Base-by-base conservation (phyloP, 2,329 filamentous ascomycete species). In the Neocatenulostroma microsporum region DNA sequence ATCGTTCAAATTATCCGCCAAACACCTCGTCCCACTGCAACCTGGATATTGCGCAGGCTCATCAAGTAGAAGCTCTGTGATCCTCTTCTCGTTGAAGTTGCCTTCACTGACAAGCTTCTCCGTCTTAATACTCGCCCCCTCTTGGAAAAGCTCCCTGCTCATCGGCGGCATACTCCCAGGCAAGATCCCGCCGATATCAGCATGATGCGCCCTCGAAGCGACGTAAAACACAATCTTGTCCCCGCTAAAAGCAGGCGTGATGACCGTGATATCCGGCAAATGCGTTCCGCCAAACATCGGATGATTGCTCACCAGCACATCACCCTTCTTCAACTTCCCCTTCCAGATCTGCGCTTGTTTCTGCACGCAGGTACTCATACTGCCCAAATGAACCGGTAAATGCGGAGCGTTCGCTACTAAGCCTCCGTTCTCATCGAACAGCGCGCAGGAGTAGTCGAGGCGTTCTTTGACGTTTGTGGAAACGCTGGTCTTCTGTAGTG, bases 271-370 rank as follows among this genome's bases (percentile, higher is more conserved):
- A 53, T 91, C 84, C 1, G 84, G 84, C 18, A 91, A 63, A 64
- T 91, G 84, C 0, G 85, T 93, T 26, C 84, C 84, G 21, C 84
- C 84, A 51, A 80, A 88, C 56, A 85, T 84, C 1, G 84, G 84
- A 53, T 91, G 84, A 49, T 91, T 91, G 1, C 82, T 84, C 5
- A 89, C 82, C 27, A 91, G 73, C 0, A 91, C 84, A 56, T 91
- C 84, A 21, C 84, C 84, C 39, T 74, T 78, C 51, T 84, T 82
- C 35, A 91, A 64, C 47, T 81, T 84, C 5, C 81, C 82, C 49
- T 78, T 73, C 83, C 84, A 91, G 39, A 88, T 84, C 49, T 82
- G 73, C 4, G 83, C 80, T 62, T 89, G 84, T 30, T 82, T 82
- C 41, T 75, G 71, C 2, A 89, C 82, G 33, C 84, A 87, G 8